Base-by-base conservation (phyloP, 1,284 basidiomycete species). In the Heterobasidion occidentale region DNA sequence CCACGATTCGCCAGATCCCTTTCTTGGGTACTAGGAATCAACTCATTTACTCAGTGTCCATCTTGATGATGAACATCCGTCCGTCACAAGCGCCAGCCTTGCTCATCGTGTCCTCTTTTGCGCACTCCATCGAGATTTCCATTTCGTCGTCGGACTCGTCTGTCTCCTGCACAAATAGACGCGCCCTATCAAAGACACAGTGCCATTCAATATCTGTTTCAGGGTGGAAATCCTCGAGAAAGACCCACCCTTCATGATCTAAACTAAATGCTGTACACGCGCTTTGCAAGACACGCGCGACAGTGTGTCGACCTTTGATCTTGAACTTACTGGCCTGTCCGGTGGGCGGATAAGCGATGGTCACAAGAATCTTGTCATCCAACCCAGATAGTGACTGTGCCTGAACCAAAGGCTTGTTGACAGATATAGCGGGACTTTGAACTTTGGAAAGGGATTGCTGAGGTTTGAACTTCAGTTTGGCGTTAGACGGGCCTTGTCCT, bases 311-410 rank as follows among this genome's bases (percentile, higher is more conserved):
- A n/a, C 47, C 55, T 49, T 62, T 62, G 34, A 62, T 55, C 38
- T 61, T 62, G 51, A 62, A 62, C 53, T 62, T 62, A 49, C 54
- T 61, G 46, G 59, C 60, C 9, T 60, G 55, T 15, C 55, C 56
- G 7, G 58, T 53, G 2, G 58, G 54, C 9, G 53, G 58, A 42
- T 62, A 52, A 9, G 54, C 49, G 51, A 62, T 62, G 17, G 60
- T 60, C 44, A 62, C 56, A 34, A 62, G 38, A 6, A 62, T 53
- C 55, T 62, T 62, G 15, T 60, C 60, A 8, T 52, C 44, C n/a
- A 33, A 33, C 1, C 19, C 15, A 12, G 46, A 42, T 42, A n/a
- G 38, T 6, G n/a, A 4, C n/a, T 9, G 38, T 3, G n/a, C 38
- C 12, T 1, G 38, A n/a, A 11, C 38, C 38, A 12, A 6, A 11